Conservation (phyloP, 2,329 filamentous ascomycete species). For the Phyllosticta citriasiana region DNA sequence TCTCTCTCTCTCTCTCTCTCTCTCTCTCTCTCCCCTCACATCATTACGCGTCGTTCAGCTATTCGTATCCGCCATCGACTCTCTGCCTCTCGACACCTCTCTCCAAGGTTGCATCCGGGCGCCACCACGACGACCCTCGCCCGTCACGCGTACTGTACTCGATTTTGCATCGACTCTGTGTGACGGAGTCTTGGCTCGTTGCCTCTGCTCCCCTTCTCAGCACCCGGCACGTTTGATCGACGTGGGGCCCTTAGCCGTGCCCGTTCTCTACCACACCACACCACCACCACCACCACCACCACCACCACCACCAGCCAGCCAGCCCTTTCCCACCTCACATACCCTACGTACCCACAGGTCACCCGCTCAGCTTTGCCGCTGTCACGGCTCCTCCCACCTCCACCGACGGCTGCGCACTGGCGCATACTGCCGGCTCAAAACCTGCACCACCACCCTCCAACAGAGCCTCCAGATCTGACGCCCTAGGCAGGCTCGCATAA, state of each 20-base stretch:
- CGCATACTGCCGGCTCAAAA: constrained; percentile 7
- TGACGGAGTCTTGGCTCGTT: neutral
- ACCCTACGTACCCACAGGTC: constrained; percentile 1
- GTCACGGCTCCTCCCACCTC: constrained; percentile 3
- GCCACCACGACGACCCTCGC: neutral
- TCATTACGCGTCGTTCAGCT: neutral
- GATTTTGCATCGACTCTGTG: neutral
- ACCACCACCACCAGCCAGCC: neutral
- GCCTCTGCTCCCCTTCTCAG: constrained; percentile 2
- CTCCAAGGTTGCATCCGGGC: neutral
- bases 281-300: neutral
- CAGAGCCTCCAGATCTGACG: constrained; percentile 3
- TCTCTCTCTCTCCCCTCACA: neutral
- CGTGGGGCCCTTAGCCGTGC: constrained; percentile 4
- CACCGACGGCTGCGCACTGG: constrained; percentile 1
- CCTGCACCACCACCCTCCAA: neutral
- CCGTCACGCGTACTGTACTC: constrained; percentile 1
- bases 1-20: neutral
- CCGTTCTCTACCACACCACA: constrained; percentile 3
- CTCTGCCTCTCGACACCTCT: neutral
- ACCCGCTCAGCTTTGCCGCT: constrained; percentile 8
- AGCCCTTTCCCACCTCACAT: constrained; percentile 1
- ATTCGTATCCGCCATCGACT: neutral
- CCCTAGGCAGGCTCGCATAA: constrained; percentile 4
- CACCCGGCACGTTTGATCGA: constrained; percentile 6